Evolutionary conservation across 2,329 filamentous ascomycete species (phyloP).

Genomic region (Ophiostoma populinum): DNA sequence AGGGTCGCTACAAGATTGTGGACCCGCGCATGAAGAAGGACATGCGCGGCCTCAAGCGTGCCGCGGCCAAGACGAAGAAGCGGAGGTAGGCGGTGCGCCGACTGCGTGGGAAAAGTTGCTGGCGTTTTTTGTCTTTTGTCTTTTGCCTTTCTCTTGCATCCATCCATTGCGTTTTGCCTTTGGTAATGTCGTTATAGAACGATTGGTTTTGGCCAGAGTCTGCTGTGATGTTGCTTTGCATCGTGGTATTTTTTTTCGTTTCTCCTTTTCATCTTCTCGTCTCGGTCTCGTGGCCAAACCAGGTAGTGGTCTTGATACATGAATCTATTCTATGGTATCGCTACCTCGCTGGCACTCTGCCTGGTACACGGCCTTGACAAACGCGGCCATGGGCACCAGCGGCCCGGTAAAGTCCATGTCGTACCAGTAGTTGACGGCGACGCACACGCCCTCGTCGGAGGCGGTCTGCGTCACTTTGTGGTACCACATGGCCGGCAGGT

Average conservation of each 20-base stretch:
- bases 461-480: constrained; percentile 66
- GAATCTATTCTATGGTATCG: no score
- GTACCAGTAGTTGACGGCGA: constrained; percentile 76
- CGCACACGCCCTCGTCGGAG: constrained; percentile 51
- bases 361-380: constrained; percentile 26
- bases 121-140: constrained; percentile 2
- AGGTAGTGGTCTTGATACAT: no score
- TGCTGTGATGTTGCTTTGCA: no score
- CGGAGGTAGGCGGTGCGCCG: constrained; percentile 2
- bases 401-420: constrained; percentile 62
- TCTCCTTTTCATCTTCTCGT: no score
- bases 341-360: no score
- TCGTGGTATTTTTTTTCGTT: neutral
- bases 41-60: constrained; percentile 67
- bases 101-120: constrained; percentile 3
- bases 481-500: constrained; percentile 70
- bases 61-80: constrained; percentile 44
- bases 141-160: neutral
- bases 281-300: no score
- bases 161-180: no score
- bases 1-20: constrained; percentile 95
- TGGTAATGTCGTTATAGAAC: no score
- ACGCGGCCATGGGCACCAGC: constrained; percentile 44
- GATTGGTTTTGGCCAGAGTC: no score
- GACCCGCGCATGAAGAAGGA: constrained; percentile 95